Evolutionary conservation across 164 flowering plant species (phyloP).

Genomic region (Litsea cubeba): DNA sequence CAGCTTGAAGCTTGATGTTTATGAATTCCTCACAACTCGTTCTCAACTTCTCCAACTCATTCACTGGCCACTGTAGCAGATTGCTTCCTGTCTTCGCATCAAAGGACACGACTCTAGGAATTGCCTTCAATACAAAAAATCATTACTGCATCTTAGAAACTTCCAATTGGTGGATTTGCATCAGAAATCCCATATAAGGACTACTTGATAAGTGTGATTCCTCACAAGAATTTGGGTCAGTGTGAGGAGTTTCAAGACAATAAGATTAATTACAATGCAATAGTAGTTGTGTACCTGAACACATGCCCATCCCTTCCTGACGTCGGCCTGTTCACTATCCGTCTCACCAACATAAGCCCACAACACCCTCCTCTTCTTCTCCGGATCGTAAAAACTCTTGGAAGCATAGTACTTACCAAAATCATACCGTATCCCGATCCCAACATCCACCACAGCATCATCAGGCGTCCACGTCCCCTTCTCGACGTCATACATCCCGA

Average conservation of each 20-base stretch:
- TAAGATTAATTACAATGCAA: background rate
- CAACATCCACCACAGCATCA: conserved; percentile 53
- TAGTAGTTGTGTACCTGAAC: conserved; percentile 39
- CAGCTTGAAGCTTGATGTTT: conserved; percentile 38
- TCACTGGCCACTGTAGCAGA: conserved; percentile 79
- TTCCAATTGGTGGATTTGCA: background rate
- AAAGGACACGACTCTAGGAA: conserved; percentile 62
- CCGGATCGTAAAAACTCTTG: conserved; percentile 72
- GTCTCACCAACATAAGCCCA: conserved; percentile 86
- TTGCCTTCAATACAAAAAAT: conserved; percentile 23
- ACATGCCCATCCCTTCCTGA: conserved; percentile 67
- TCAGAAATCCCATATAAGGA: background rate
- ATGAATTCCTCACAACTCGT: conserved; percentile 22
- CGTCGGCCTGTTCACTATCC: conserved; percentile 56
- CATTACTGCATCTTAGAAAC: no score
- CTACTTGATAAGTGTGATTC: background rate
- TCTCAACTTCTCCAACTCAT: conserved; percentile 71
- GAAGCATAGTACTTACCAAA: conserved; percentile 82
- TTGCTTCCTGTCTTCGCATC: conserved; percentile 60
- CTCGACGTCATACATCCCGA: conserved; percentile 51
- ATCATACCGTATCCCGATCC: conserved; percentile 63
- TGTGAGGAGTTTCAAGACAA: background rate
- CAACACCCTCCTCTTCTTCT: conserved; percentile 54
- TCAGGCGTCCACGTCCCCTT: conserved; percentile 60
- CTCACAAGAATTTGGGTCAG: background rate